Percentiles rank a stretch among this genome's conserved stretches.
Conservation (phyloP, 2,329 filamentous ascomycete genomes). For the Neopestalotiopsis sp. region DNA sequence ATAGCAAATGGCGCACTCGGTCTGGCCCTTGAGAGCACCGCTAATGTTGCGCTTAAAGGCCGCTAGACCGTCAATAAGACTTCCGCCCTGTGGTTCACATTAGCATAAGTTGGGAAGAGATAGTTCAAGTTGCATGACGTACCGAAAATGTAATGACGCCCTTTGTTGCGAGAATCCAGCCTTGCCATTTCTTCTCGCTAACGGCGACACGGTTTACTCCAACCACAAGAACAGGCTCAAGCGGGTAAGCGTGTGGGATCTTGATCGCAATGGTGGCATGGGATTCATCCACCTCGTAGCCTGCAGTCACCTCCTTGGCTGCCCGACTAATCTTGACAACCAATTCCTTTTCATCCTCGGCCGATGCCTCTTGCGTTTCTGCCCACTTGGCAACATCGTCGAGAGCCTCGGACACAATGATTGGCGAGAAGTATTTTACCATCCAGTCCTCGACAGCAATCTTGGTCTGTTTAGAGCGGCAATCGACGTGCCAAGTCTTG, state of each 20-base stretch:
- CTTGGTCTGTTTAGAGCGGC: slow-evolving; percentile 80
- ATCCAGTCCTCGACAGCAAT: slow-evolving; percentile 86
- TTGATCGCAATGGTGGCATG: slow-evolving; percentile 82
- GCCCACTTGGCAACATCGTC: slow-evolving; percentile 74
- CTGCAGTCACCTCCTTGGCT: slow-evolving; percentile 79
- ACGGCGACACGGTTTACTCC: slow-evolving; percentile 86
- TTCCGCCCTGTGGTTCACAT: slow-evolving; percentile 66
- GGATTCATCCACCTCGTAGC: slow-evolving; percentile 88
- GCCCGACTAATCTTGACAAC: slow-evolving; percentile 73
- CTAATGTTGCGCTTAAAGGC: slow-evolving; percentile 88
- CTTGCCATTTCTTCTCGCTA: slow-evolving; percentile 89
- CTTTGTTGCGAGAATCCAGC: slow-evolving; percentile 86
- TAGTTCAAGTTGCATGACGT: slow-evolving; percentile 21
- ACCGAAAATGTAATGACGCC: slow-evolving; percentile 90
- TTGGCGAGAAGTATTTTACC: slow-evolving; percentile 78
- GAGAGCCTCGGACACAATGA: slow-evolving; percentile 70
- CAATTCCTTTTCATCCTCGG: slow-evolving; percentile 61
- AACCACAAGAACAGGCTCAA: slow-evolving; percentile 77
- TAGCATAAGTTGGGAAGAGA: not conserved
- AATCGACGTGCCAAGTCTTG: slow-evolving; percentile 83
- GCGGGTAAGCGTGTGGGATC: slow-evolving; percentile 81
- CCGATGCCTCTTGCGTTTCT: slow-evolving; percentile 52
- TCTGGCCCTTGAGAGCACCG: slow-evolving; percentile 88
- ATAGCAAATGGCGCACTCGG: slow-evolving; percentile 96
- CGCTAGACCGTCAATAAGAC: slow-evolving; percentile 83